A percentile compares a stretch with the other conserved stretches of the same genome.
Conservation (phyloP, 371 early-diverging fungal species). For the Mucor sp. region DNA sequence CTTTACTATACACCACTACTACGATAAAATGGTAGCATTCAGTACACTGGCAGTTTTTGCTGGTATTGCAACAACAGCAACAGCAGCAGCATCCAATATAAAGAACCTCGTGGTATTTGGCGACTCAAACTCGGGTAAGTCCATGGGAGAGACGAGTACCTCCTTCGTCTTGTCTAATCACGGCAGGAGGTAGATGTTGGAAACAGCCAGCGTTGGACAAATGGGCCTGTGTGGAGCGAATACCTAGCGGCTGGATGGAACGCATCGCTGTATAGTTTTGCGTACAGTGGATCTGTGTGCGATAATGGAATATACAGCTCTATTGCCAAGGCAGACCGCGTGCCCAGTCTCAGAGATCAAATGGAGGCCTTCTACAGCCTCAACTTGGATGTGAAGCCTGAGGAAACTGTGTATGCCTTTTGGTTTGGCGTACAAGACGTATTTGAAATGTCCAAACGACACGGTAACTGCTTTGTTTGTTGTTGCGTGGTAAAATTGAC, state of each 20-base stretch:
- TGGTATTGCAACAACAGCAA: background rate
- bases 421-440: slow-evolving; percentile 50
- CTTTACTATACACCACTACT: too few species aligned
- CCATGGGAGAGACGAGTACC: background rate
- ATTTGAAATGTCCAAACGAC: slow-evolving; percentile 14
- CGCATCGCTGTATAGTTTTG: slow-evolving; percentile 42
- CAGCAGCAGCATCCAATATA: slow-evolving; percentile 10
- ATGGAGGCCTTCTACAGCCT: slow-evolving; percentile 42
- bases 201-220: slow-evolving; percentile 39
- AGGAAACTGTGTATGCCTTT: slow-evolving; percentile 50
- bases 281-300: slow-evolving; percentile 47
- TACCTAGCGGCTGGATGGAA: slow-evolving; percentile 47
- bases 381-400: slow-evolving; percentile 28
- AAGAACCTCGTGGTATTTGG: slow-evolving; percentile 50
- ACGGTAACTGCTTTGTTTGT: slow-evolving; percentile 7
- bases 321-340: slow-evolving; percentile 17
- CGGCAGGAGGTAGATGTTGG: slow-evolving; percentile 27
- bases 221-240: slow-evolving; percentile 53
- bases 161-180: background rate
- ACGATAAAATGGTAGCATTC: too few species aligned
- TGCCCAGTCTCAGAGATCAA: slow-evolving; percentile 48
- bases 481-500: background rate
- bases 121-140: slow-evolving; percentile 52
- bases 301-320: slow-evolving; percentile 33
- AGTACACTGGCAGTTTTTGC: background rate